Percentiles rank a stretch among this genome's conserved stretches.
phyloP scores from a whole-genome alignment of 1,284 basidiomycete species.

The Ganoderma resinaceum region DNA sequence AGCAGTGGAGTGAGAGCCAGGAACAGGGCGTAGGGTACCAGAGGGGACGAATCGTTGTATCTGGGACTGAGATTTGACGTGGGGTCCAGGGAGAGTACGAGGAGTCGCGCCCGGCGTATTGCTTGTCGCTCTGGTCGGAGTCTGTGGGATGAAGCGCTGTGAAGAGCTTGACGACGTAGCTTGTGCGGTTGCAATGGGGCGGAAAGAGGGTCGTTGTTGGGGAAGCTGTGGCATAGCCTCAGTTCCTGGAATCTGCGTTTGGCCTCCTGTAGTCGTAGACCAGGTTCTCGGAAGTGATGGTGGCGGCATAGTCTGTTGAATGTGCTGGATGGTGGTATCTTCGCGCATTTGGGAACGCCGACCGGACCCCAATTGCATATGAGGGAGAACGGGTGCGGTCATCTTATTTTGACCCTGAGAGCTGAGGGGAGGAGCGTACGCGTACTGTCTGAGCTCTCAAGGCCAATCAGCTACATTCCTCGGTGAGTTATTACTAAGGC shows the following conservation, averaged over 20 bases:
- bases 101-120: constrained; percentile 20
- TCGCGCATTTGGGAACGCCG: constrained; percentile 23
- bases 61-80: constrained; percentile 24
- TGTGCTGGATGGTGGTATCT: not conserved
- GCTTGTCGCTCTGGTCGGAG: constrained; percentile 23
- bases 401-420: constrained; percentile 40
- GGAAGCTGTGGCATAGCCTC: constrained; percentile 1
- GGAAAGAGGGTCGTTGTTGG: constrained; percentile 23
- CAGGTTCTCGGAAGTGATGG: constrained; percentile 11
- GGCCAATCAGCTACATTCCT: not conserved
- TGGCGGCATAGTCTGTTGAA: constrained; percentile 15
- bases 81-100: constrained; percentile 23
- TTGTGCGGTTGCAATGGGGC: constrained; percentile 24
- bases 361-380: constrained; percentile 32
- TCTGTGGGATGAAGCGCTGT: constrained; percentile 27
- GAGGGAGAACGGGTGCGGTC: constrained; percentile 34
- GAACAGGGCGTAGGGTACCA: constrained; percentile 12
- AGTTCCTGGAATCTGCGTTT: constrained; percentile 23
- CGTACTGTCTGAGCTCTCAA: constrained; percentile 58
- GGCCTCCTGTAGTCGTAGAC: constrained; percentile 1
- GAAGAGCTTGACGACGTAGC: constrained; percentile 14
- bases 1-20: constrained; percentile 17
- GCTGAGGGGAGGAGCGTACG: constrained; percentile 56
- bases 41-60: constrained; percentile 26
- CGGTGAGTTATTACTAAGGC: not conserved